Evolutionary conservation across 179 eudicot species (phyloP).

Genomic region (Drosera spatulata): DNA sequence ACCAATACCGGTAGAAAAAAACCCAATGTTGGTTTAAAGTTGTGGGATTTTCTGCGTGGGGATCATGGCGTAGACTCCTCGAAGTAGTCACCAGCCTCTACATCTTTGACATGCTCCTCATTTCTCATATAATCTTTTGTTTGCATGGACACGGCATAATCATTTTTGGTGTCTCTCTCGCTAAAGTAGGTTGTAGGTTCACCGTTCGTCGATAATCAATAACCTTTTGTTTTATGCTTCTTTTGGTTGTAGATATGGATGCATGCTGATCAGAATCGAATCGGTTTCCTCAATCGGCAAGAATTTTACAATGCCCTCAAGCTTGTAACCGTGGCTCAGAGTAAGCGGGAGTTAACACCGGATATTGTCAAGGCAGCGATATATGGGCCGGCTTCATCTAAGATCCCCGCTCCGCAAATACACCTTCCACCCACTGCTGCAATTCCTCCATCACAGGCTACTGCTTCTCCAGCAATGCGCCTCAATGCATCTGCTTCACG

Average conservation of each 20-base stretch:
- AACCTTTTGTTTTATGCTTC: not conserved
- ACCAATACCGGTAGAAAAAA: too few species aligned
- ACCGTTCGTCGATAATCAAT: not conserved
- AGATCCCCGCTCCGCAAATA: slow-evolving; percentile 93
- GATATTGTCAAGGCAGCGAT: slow-evolving; percentile 93
- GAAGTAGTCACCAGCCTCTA: too few species aligned
- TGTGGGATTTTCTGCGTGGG: too few species aligned
- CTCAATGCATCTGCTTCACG: slow-evolving; percentile 10
- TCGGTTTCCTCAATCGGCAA: slow-evolving; percentile 77
- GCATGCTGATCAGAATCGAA: slow-evolving; percentile 75
- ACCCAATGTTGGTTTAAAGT: too few species aligned
- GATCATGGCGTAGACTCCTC: too few species aligned
- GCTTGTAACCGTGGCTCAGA: slow-evolving; percentile 91
- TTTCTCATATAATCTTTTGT: too few species aligned
- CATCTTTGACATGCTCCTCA: too few species aligned
- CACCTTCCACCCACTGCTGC: slow-evolving; percentile 39
- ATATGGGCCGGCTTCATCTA: slow-evolving; percentile 80
- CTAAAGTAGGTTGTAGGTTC: not conserved
- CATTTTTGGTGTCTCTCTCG: not conserved
- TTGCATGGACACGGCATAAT: too few species aligned
- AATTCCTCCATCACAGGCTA: slow-evolving; percentile 2
- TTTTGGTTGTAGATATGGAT: slow-evolving; percentile 66
- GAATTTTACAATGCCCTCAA: slow-evolving; percentile 91
- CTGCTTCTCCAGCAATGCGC: not conserved
- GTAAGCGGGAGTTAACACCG: slow-evolving; percentile 78